Evolutionary conservation across 495 filamentous ascomycete species (phyloP).

Genomic region (Neurospora intermedia): DNA sequence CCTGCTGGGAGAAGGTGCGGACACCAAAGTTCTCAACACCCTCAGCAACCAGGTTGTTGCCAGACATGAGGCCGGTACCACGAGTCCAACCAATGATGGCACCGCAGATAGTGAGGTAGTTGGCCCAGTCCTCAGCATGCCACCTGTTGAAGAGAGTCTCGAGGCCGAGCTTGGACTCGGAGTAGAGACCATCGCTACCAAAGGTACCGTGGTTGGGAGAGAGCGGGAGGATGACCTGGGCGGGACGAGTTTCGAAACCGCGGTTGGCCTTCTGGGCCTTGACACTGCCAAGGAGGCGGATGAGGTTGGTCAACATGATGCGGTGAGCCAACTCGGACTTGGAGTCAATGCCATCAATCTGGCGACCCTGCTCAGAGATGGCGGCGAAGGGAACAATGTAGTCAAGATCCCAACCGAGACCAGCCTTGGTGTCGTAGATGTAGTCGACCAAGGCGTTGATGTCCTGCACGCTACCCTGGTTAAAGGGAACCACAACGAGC

Average conservation of each 20-base stretch:
- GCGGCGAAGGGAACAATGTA: slow-evolving; percentile 94
- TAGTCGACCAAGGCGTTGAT: slow-evolving; percentile 87
- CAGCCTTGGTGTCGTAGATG: slow-evolving; percentile 94
- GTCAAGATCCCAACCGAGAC: slow-evolving; percentile 96
- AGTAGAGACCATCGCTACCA: slow-evolving; percentile 95
- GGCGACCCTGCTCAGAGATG: slow-evolving; percentile 93
- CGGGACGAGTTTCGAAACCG: slow-evolving; percentile 88
- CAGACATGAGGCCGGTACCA: slow-evolving; percentile 94
- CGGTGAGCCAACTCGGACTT: slow-evolving; percentile 97
- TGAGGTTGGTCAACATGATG: slow-evolving; percentile 97
- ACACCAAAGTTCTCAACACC: slow-evolving; percentile 94
- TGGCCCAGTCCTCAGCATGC: slow-evolving; percentile 95
- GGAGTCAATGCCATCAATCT: slow-evolving; percentile 95
- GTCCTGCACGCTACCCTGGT: slow-evolving; percentile 96
- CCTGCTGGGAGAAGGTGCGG: slow-evolving; percentile 95
- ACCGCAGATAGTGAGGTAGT: slow-evolving; percentile 97
- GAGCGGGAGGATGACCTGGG: slow-evolving; percentile 89
- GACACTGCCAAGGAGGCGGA: slow-evolving; percentile 80
- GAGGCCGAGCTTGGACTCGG: slow-evolving; percentile 91
- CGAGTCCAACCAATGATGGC: slow-evolving; percentile 99
- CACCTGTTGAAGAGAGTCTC: slow-evolving; percentile 98
- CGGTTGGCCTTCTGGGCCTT: slow-evolving; percentile 80
- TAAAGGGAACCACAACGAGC: slow-evolving; percentile 96
- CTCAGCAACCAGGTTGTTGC: slow-evolving; percentile 96
- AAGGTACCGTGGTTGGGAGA: slow-evolving; percentile 99